Evolutionary conservation across 257 asterid species (phyloP), one percentile per base, ranked within the genome.

Genomic region (Cordia subcordata): DNA sequence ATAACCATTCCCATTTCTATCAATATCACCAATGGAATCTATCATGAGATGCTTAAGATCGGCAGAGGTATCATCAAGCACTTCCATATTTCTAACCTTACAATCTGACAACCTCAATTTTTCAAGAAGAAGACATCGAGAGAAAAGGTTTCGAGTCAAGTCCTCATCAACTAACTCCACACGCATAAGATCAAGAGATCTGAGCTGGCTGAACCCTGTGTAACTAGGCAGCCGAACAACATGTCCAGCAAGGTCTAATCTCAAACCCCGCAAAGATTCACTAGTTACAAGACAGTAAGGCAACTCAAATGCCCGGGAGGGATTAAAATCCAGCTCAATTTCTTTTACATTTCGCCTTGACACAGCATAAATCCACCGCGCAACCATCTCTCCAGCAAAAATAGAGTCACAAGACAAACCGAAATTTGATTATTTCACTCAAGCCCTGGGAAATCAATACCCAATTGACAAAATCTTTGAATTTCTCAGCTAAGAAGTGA

Each of bases 191-290:
- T 50, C 50, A 51, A 66, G 66, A 16, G 12, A 58, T 51, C 49
- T 21, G 1, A 66, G 57, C 12, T 40, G 65, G 21, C 18, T 0
- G 45, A 66, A 58, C 18, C 65, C 27, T 0, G 63, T 8, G 38
- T 50, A 55, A 35, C 56, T n/a, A 58, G 66, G 65, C 38, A 51
- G 45, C 59, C 50, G 52, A 45, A 65, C 44, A 13, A 56, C 53
- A 10, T 15, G 17, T 16, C 63, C 63, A 9, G 0, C 4, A 10
- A 64, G 12, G 6, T 10, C 3, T 50, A 20, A 37, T 61, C 33
- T 64, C 49, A 62, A 68, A 68, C 68, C 47, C 12, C 62, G 69
- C 61, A 74, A 17, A 10, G 57, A 65, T 18, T 65, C 46, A 55
- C 62, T 33, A 65, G 15, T 65, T n/a, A 22, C 57, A 16, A 65